Conservation (phyloP, 768 basidiomycete genomes). For the Russula olivacea region DNA sequence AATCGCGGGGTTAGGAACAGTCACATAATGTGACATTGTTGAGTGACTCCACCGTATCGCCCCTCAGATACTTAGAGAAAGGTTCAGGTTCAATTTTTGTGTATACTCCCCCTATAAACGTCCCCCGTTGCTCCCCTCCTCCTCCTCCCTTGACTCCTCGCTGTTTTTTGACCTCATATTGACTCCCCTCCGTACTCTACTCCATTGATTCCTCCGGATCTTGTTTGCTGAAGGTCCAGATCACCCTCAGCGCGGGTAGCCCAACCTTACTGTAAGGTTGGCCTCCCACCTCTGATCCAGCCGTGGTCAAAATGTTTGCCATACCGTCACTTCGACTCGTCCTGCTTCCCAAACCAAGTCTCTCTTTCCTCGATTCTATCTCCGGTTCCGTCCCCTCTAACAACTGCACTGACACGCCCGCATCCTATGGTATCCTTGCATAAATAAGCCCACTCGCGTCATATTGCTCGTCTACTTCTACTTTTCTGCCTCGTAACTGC, state of each 20-base stretch:
- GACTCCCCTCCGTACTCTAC: slow-evolving; percentile 6
- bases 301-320: slow-evolving; percentile 39
- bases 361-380: slow-evolving; percentile 21
- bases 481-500: slow-evolving; percentile 6
- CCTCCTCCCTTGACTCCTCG: slow-evolving; percentile 13
- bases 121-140: neutral
- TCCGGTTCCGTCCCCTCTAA: slow-evolving; percentile 20
- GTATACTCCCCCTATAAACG: slow-evolving; percentile 21
- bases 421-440: slow-evolving; percentile 14
- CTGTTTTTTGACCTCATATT: neutral
- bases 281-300: slow-evolving; percentile 29
- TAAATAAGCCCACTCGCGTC: slow-evolving; percentile 18
- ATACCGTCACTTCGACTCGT: slow-evolving; percentile 27
- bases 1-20: slow-evolving; percentile 21
- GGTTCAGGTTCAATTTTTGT: slow-evolving; percentile 22
- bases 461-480: neutral
- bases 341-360: slow-evolving; percentile 27
- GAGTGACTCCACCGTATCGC: slow-evolving; percentile 30
- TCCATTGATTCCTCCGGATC: slow-evolving; percentile 24
- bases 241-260: slow-evolving; percentile 33
- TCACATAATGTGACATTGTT: slow-evolving; percentile 27
- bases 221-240: slow-evolving; percentile 25
- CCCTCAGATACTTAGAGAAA: slow-evolving; percentile 16
- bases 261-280: slow-evolving; percentile 41
- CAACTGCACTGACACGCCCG: slow-evolving; percentile 5